phyloP scores from a whole-genome alignment of 1,284 basidiomycete species.

The Malassezia arunalokei region DNA sequence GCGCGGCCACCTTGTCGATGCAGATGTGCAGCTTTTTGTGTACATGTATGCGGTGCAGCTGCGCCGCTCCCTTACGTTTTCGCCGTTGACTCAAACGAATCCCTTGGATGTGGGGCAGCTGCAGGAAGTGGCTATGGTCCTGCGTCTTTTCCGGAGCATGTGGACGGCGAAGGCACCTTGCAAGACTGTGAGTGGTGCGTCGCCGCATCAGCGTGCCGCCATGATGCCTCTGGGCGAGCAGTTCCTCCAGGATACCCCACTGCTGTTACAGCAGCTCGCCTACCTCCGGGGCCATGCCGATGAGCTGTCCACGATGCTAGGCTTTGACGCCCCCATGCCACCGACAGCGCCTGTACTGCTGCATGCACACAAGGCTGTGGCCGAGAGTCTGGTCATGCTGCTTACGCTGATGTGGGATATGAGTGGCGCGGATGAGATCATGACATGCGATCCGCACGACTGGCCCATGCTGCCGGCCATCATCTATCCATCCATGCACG shows the following conservation, averaged over 20 bases:
- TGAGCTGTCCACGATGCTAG: slow-evolving; percentile 65
- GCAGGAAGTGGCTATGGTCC: slow-evolving; percentile 21
- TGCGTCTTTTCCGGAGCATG: slow-evolving; percentile 26
- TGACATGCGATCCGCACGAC: slow-evolving; percentile 58
- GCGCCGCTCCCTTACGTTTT: slow-evolving; percentile 59
- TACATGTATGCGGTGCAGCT: slow-evolving; percentile 74
- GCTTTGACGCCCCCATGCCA: slow-evolving; percentile 56
- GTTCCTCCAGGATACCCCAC: slow-evolving; percentile 58
- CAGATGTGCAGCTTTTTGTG: slow-evolving; percentile 71
- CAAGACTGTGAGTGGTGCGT: not conserved
- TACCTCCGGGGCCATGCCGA: slow-evolving; percentile 82
- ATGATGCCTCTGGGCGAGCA: slow-evolving; percentile 25
- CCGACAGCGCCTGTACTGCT: slow-evolving; percentile 51
- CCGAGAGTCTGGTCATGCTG: slow-evolving; percentile 19
- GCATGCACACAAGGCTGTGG: slow-evolving; percentile 50
- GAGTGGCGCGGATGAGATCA: slow-evolving; percentile 58
- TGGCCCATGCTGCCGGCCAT: slow-evolving; percentile 55
- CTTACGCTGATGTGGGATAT: slow-evolving; percentile 60
- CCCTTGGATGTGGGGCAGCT: slow-evolving; percentile 20
- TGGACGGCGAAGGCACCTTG: slow-evolving; percentile 17
- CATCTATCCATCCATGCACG: slow-evolving; percentile 24
- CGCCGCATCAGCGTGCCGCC: not conserved
- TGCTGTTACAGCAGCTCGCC: slow-evolving; percentile 72
- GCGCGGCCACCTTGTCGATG: slow-evolving; percentile 64
- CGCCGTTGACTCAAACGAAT: slow-evolving; percentile 48